These are phyloP conservation scores for Rhizophagus prolifer DNA, from an alignment of 192 early-diverging fungal genomes.

Conservation along the genomic window DNA sequence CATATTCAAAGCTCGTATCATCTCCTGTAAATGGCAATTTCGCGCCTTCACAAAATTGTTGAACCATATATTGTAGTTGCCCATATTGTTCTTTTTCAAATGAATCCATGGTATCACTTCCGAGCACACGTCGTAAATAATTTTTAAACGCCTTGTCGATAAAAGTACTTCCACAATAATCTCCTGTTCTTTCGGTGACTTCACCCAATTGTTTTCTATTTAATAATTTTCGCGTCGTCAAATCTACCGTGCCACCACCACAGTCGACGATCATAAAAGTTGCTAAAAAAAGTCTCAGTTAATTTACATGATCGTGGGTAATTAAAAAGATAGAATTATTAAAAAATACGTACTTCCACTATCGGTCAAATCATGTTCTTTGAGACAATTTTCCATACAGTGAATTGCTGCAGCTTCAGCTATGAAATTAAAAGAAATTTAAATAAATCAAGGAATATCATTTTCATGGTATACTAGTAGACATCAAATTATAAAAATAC, in stretches of 20 bases:
- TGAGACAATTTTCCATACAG: neutral
- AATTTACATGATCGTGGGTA: neutral
- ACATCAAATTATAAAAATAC: neutral
- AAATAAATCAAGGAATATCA: neutral
- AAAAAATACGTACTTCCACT: constrained; percentile 1
- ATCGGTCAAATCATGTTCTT: neutral
- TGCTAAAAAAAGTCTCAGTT: constrained; percentile 5
- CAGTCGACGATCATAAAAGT: constrained; percentile 60
- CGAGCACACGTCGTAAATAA: neutral
- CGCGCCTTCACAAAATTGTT: neutral
- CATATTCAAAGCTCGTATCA: neutral
- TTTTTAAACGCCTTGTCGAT: neutral
- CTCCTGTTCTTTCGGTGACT: neutral
- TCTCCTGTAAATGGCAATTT: neutral
- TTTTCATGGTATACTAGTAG: neutral
- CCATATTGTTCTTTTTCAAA: neutral
- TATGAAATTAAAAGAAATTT: neutral
- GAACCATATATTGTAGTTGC: neutral
- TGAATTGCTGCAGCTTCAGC: constrained; percentile 13
- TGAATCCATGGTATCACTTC: neutral
- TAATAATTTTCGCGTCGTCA: neutral
- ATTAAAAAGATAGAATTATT: no score
- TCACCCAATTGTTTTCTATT: neutral
- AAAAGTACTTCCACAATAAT: neutral
- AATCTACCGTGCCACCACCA: constrained; percentile 49